Percentiles rank a stretch among this genome's conserved stretches.
phyloP scores from a whole-genome alignment of 179 eudicot genomes.

The Spergularia azorica region DNA sequence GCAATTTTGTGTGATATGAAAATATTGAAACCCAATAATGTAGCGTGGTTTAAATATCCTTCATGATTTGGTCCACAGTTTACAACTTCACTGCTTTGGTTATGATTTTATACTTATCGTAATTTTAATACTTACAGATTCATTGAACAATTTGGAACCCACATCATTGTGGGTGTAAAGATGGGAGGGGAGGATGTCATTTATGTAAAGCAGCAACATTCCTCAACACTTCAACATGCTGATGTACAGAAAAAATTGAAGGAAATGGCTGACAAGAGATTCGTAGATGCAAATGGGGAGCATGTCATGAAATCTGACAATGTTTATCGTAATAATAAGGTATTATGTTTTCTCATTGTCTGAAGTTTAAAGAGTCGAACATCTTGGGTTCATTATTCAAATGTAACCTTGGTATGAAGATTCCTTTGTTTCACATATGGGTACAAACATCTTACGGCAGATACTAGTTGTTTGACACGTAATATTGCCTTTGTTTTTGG shows the following conservation, averaged over 20 bases:
- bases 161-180: conserved; percentile 86
- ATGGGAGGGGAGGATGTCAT: conserved; percentile 99
- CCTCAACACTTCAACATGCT: conserved; percentile 82
- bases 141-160: conserved; percentile 89
- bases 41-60: background rate
- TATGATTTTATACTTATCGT: background rate
- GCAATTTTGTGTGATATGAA: background rate
- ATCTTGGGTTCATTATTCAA: background rate
- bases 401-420: background rate
- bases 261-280: conserved; percentile 87
- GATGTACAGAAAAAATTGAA: conserved; percentile 87
- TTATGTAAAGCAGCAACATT: conserved; percentile 84
- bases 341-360: conserved; percentile 13
- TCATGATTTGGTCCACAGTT: background rate
- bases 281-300: conserved; percentile 60
- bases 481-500: no score
- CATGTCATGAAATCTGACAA: conserved; percentile 49
- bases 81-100: conserved; percentile 3
- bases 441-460: no score
- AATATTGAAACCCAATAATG: background rate
- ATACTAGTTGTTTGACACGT: no score
- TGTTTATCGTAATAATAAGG: conserved; percentile 64
- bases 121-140: conserved; percentile 53
- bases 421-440: conserved; percentile 1
- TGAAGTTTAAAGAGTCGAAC: background rate